Evolutionary conservation across 805 yeast species (phyloP).

Genomic region (Wickerhamomyces hampshirensis): DNA sequence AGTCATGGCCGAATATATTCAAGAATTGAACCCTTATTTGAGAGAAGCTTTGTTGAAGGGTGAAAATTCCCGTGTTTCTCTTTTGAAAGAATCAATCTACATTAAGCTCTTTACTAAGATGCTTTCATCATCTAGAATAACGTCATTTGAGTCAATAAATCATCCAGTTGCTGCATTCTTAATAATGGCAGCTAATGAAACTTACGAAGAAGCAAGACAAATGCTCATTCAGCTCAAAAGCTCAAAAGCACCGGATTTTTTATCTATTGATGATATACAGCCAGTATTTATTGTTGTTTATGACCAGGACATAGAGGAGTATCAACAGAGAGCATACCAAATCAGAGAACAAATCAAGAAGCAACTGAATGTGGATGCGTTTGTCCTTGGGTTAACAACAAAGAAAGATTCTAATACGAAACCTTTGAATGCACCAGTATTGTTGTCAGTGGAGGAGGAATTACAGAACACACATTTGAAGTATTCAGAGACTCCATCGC

Average conservation of each 20-base stretch:
- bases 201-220: constrained; percentile 52
- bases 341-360: constrained; percentile 31
- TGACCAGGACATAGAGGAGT: constrained; percentile 39
- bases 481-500: constrained; percentile 6
- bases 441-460: constrained; percentile 45
- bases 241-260: constrained; percentile 49
- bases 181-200: constrained; percentile 53
- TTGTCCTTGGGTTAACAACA: constrained; percentile 13
- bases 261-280: constrained; percentile 59
- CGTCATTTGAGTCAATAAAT: constrained; percentile 79
- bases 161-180: constrained; percentile 81
- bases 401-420: constrained; percentile 11
- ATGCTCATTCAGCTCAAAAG: constrained; percentile 50
- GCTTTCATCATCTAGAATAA: constrained; percentile 52
- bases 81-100: constrained; percentile 45
- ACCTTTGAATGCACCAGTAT: constrained; percentile 27
- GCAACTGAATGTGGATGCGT: constrained; percentile 32
- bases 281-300: constrained; percentile 49
- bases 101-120: constrained; percentile 53
- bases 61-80: constrained; percentile 23
- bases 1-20: constrained; percentile 29
- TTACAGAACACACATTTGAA: constrained; percentile 19
- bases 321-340: constrained; percentile 37
- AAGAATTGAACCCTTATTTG: constrained; percentile 21
- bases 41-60: constrained; percentile 9